A percentile compares a stretch with the other conserved stretches of the same genome.
These are phyloP conservation scores for Fusarium sororula DNA, from an alignment of 2,329 filamentous ascomycete genomes.

Conservation along the genomic window DNA sequence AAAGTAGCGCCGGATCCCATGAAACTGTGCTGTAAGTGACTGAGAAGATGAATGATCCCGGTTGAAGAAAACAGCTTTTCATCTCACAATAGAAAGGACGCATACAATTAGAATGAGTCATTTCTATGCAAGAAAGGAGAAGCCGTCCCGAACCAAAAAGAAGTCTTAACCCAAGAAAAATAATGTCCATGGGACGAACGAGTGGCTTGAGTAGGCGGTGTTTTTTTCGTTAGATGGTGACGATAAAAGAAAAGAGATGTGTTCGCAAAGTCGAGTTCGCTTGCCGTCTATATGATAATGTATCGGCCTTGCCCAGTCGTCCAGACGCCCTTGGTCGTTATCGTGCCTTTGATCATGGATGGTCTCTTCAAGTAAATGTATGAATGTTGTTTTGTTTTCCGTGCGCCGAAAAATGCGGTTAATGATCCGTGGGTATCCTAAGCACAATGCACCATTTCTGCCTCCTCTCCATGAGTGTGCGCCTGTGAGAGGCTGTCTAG, in stretches of 20 bases:
- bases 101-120: slow-evolving; percentile 2
- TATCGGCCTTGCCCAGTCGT: slow-evolving; percentile 32
- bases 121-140: slow-evolving; percentile 5
- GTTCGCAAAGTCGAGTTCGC: slow-evolving; percentile 39
- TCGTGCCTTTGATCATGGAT: slow-evolving; percentile 38
- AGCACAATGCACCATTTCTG: slow-evolving; percentile 40
- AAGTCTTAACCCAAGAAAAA: slow-evolving; percentile 31
- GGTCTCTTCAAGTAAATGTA: slow-evolving; percentile 38
- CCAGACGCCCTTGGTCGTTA: slow-evolving; percentile 40
- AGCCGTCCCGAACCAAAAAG: slow-evolving; percentile 19
- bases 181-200: slow-evolving; percentile 18
- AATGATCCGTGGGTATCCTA: slow-evolving; percentile 44
- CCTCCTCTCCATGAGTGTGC: slow-evolving; percentile 21
- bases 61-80: neutral
- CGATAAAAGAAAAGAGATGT: slow-evolving; percentile 27
- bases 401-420: slow-evolving; percentile 46
- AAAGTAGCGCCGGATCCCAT: slow-evolving; percentile 43
- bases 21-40: slow-evolving; percentile 27
- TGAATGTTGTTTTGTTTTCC: slow-evolving; percentile 40
- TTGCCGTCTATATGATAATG: slow-evolving; percentile 47
- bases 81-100: neutral
- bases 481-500: slow-evolving; percentile 17
- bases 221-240: slow-evolving; percentile 20
- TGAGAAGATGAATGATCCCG: slow-evolving; percentile 26
- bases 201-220: slow-evolving; percentile 30